These are phyloP conservation scores for Epichloe gansuensis DNA, from an alignment of 2,329 filamentous ascomycete species.

Conservation along the genomic window DNA sequence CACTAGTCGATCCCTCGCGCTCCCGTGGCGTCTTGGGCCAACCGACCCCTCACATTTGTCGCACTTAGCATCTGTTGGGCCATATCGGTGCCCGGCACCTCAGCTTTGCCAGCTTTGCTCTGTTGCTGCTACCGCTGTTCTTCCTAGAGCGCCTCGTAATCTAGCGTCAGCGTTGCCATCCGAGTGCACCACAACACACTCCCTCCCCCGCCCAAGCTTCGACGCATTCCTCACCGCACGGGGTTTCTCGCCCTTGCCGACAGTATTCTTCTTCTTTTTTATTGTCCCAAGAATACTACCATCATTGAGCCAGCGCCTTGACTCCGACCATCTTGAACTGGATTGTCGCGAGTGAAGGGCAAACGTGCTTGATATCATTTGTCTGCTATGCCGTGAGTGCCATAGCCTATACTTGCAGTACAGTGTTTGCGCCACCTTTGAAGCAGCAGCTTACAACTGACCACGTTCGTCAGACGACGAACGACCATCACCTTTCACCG, in stretches of 20 bases:
- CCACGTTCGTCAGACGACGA: constrained; percentile 17
- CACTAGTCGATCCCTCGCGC: constrained; percentile 5
- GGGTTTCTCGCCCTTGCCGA: background rate
- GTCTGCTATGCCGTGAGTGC: constrained; percentile 33
- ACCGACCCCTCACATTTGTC: constrained; percentile 9
- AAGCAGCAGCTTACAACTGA: constrained; percentile 12
- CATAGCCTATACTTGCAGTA: constrained; percentile 3
- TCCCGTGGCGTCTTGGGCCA: constrained; percentile 6
- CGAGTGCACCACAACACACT: background rate
- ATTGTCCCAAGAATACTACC: background rate
- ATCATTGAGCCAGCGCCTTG: constrained; percentile 19
- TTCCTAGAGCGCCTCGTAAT: background rate
- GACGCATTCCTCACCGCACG: background rate
- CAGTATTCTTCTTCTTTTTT: background rate
- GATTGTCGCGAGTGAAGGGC: constrained; percentile 35
- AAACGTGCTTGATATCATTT: constrained; percentile 16
- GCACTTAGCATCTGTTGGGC: constrained; percentile 4
- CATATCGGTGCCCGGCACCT: background rate
- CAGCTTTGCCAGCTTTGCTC: background rate
- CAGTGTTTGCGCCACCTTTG: constrained; percentile 3
- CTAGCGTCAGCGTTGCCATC: background rate
- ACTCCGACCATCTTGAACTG: constrained; percentile 30
- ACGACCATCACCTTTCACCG: constrained; percentile 14
- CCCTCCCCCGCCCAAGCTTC: background rate
- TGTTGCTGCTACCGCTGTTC: background rate